These are phyloP conservation scores for Linanthus parryae DNA, from an alignment of 148 eudicot species.

Conservation along the genomic window DNA sequence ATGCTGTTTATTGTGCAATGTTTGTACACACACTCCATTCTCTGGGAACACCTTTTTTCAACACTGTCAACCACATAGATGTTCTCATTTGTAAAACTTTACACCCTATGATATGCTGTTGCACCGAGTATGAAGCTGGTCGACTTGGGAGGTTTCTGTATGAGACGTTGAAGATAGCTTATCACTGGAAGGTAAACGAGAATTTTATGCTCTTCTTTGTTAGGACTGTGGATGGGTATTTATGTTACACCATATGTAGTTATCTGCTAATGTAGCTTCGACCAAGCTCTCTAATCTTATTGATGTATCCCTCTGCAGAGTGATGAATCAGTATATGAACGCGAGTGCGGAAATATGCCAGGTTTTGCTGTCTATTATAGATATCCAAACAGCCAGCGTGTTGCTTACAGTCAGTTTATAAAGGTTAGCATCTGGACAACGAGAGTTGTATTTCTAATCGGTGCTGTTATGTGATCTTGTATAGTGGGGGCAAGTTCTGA, in stretches of 20 bases:
- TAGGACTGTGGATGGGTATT: neutral
- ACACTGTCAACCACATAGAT: constrained; percentile 96
- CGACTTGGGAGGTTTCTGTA: constrained; percentile 86
- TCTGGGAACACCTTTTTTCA: constrained; percentile 87
- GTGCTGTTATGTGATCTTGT: neutral
- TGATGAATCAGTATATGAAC: constrained; percentile 86
- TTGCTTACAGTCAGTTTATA: constrained; percentile 85
- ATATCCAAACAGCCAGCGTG: constrained; percentile 92
- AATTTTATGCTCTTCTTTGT: neutral
- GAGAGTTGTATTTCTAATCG: neutral
- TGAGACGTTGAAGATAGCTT: constrained; percentile 91
- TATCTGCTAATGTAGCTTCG: too few species aligned
- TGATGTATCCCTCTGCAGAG: too few species aligned
- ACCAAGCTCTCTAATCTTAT: too few species aligned
- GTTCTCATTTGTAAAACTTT: constrained; percentile 93
- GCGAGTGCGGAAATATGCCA: constrained; percentile 98
- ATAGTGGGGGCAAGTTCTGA: too few species aligned
- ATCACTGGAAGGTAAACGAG: constrained; percentile 79
- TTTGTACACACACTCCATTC: constrained; percentile 98
- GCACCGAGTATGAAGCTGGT: constrained; percentile 98
- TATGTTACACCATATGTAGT: neutral
- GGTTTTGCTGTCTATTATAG: constrained; percentile 97
- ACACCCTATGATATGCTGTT: constrained; percentile 99
- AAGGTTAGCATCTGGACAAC: constrained; percentile 47
- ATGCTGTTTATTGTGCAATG: constrained; percentile 93